A percentile compares a stretch with the other conserved stretches of the same genome.
Evolutionary conservation across 1,284 basidiomycete genomes (phyloP).

Genomic region (Caloboletus firmus): DNA sequence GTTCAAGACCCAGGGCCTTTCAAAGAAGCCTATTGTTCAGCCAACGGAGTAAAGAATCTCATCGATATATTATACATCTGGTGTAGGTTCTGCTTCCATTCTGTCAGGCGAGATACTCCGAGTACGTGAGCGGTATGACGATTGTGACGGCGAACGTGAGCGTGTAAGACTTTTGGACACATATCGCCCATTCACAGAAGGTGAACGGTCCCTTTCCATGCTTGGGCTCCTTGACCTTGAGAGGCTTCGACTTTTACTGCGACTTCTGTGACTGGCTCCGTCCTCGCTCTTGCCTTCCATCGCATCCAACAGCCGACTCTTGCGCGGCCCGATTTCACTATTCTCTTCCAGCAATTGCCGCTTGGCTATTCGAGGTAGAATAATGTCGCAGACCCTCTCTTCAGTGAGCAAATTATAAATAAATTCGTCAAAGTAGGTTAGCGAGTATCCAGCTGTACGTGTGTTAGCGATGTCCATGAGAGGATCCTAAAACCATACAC

Average conservation of each 20-base stretch:
- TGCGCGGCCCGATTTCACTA: slow-evolving; percentile 81
- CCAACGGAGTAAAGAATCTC: slow-evolving; percentile 19
- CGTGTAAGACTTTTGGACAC: slow-evolving; percentile 60
- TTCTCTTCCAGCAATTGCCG: slow-evolving; percentile 89
- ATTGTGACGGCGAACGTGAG: slow-evolving; percentile 38
- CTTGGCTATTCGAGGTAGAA: slow-evolving; percentile 87
- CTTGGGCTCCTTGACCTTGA: slow-evolving; percentile 35
- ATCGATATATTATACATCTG: slow-evolving; percentile 15
- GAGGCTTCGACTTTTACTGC: slow-evolving; percentile 31
- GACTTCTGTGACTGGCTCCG: slow-evolving; percentile 39
- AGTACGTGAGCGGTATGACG: slow-evolving; percentile 52
- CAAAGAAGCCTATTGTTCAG: slow-evolving; percentile 40
- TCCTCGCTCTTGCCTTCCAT: slow-evolving; percentile 71
- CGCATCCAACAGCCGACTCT: slow-evolving; percentile 79
- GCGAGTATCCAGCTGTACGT: slow-evolving; percentile 67
- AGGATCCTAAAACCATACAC: slow-evolving; percentile 49
- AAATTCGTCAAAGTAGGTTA: slow-evolving; percentile 93
- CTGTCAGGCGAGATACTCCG: slow-evolving; percentile 62
- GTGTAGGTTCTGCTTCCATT: slow-evolving; percentile 39
- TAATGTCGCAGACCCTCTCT: slow-evolving; percentile 95
- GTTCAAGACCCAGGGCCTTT: slow-evolving; percentile 61
- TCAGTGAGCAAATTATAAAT: slow-evolving; percentile 82
- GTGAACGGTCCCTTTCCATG: slow-evolving; percentile 33
- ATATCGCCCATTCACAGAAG: slow-evolving; percentile 53
- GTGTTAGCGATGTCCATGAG: neutral